Evolutionary conservation across 805 yeast genomes (phyloP).

Genomic region (Wickerhamomyces mucosus): DNA sequence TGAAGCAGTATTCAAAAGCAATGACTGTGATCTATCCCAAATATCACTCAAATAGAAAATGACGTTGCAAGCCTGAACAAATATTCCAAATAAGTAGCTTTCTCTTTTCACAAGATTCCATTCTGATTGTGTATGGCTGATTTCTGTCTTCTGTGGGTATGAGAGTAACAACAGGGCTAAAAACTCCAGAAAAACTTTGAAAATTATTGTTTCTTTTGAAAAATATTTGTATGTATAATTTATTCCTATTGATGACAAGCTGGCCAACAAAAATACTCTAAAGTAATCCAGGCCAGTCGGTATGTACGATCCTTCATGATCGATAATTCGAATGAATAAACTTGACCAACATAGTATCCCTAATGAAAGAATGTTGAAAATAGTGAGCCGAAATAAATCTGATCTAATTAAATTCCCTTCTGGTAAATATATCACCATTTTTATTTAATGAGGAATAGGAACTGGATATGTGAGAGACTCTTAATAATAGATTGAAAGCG

Average conservation of each 20-base stretch:
- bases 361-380: too few relatives aligned
- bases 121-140: constrained; percentile 11
- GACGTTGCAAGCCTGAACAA: constrained; percentile 11
- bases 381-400: too few relatives aligned
- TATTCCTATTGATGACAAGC: constrained; percentile 25
- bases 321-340: constrained; percentile 7
- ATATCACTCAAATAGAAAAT: constrained; percentile 27
- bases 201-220: constrained; percentile 20
- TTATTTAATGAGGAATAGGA: too few relatives aligned
- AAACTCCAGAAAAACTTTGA: constrained; percentile 28
- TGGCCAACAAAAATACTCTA: constrained; percentile 26
- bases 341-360: constrained; percentile 1
- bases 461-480: too few relatives aligned
- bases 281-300: constrained; percentile 31
- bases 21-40: too few relatives aligned
- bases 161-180: constrained; percentile 28
- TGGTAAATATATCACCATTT: too few relatives aligned
- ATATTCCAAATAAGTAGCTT: constrained; percentile 27
- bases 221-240: constrained; percentile 18
- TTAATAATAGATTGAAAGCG: too few relatives aligned
- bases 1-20: too few relatives aligned
- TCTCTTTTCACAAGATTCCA: constrained; percentile 34
- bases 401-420: too few relatives aligned
- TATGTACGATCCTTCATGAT: constrained; percentile 15
- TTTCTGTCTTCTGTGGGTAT: constrained; percentile 29